Evolutionary conservation across 2,329 filamentous ascomycete genomes (phyloP).

Genomic region (Rugonectria rugulosa): DNA sequence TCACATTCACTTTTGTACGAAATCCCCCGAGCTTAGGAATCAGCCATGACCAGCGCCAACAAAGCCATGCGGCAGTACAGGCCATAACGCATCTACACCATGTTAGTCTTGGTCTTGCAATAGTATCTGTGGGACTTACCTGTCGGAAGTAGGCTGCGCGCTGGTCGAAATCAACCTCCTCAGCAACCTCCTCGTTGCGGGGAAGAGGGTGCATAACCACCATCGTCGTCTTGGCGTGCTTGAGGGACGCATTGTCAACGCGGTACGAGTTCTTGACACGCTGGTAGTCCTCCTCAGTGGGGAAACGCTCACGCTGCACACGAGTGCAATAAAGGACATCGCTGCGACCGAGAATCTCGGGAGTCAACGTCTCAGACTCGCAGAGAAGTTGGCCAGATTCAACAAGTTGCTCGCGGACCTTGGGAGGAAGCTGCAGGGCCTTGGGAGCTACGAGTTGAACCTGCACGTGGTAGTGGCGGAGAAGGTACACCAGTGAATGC

Average conservation of each 20-base stretch:
- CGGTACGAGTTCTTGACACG: conserved; percentile 86
- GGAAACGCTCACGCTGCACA: conserved; percentile 95
- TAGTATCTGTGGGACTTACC: conserved; percentile 65
- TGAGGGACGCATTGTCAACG: conserved; percentile 88
- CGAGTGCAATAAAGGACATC: conserved; percentile 98
- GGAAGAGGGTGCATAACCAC: conserved; percentile 96
- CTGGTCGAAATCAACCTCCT: conserved; percentile 98
- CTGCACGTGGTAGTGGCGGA: conserved; percentile 93
- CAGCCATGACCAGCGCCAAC: conserved; percentile 85
- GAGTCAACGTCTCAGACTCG: conserved; percentile 81
- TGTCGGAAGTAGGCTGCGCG: conserved; percentile 98
- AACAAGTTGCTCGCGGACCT: conserved; percentile 76
- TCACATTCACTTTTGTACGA: conserved; percentile 25
- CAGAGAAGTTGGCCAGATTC: conserved; percentile 77
- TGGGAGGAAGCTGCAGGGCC: conserved; percentile 76
- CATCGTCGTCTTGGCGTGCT: conserved; percentile 91
- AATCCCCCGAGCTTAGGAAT: conserved; percentile 34
- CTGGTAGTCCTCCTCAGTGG: conserved; percentile 82
- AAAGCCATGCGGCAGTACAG: conserved; percentile 98
- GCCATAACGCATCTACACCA: conserved; percentile 88
- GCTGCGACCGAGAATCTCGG: conserved; percentile 83
- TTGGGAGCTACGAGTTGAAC: conserved; percentile 91
- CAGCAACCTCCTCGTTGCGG: conserved; percentile 89
- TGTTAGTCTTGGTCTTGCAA: conserved; percentile 24
- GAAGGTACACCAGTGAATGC: conserved; percentile 91